Conservation (phyloP, 208 protist species). For the Acanthamoeba rhysodes region DNA sequence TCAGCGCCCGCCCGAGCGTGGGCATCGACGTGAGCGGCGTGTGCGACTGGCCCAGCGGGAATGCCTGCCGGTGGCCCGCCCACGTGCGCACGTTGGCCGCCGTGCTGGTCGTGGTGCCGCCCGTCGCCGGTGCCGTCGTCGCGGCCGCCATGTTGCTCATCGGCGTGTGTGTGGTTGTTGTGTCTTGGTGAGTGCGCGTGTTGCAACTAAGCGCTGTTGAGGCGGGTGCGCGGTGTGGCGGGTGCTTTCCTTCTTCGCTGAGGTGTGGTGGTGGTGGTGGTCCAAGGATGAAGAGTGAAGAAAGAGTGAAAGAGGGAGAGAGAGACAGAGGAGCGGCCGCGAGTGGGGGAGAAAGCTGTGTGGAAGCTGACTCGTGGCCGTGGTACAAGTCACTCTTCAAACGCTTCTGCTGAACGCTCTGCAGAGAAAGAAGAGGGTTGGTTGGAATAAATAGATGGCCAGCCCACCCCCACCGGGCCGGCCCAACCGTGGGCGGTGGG, state of each 20-base stretch:
- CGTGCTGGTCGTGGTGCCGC: neutral
- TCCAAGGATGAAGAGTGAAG: neutral
- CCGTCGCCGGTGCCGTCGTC: neutral
- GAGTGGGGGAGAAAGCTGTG: neutral
- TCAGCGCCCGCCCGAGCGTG: constrained; percentile 43
- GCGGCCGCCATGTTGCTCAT: neutral
- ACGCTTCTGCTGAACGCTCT: neutral
- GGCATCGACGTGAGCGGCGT: constrained; percentile 67
- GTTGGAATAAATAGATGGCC: no score
- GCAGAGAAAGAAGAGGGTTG: no score
- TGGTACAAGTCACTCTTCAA: constrained; percentile 27
- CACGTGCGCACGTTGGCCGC: constrained; percentile 17
- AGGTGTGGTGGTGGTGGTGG: no score
- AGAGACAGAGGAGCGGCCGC: no score
- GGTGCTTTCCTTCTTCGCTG: no score
- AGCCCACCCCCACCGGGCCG: no score
- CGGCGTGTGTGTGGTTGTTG: neutral
- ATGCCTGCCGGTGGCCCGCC: constrained; percentile 49
- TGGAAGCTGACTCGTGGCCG: neutral
- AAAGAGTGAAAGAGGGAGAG: neutral
- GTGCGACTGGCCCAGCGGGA: constrained; percentile 61
- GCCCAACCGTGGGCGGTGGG: no score
- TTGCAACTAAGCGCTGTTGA: no score
- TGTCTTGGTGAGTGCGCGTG: no score
- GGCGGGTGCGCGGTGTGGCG: no score